These are phyloP conservation scores for Mortierella hygrophila DNA, from an alignment of 192 early-diverging fungal genomes.

Conservation along the genomic window DNA sequence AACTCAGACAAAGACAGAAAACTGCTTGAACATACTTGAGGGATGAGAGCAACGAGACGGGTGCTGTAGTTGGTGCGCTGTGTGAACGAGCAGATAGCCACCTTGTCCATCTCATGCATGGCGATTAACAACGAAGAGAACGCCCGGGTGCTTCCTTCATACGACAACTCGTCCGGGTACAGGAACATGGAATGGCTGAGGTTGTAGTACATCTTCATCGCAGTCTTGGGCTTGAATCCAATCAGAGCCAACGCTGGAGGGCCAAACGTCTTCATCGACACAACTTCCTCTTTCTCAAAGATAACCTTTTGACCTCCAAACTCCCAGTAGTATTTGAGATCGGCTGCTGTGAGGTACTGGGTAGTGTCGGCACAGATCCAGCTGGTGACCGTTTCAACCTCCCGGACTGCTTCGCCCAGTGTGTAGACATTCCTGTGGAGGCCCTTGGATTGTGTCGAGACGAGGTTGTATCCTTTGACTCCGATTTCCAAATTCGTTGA, in stretches of 20 bases:
- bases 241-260: slow-evolving; percentile 74
- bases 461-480: slow-evolving; percentile 74
- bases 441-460: slow-evolving; percentile 66
- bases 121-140: slow-evolving; percentile 76
- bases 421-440: slow-evolving; percentile 61
- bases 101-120: slow-evolving; percentile 67
- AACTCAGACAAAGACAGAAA: neutral
- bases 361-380: slow-evolving; percentile 74
- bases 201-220: slow-evolving; percentile 69
- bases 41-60: slow-evolving; percentile 75
- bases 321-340: slow-evolving; percentile 77
- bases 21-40: slow-evolving; percentile 65
- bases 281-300: slow-evolving; percentile 80
- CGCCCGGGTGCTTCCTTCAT: slow-evolving; percentile 76
- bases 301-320: slow-evolving; percentile 80
- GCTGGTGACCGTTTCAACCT: slow-evolving; percentile 68
- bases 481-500: slow-evolving; percentile 73
- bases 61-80: slow-evolving; percentile 63
- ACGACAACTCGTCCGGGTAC: slow-evolving; percentile 81
- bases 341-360: slow-evolving; percentile 60
- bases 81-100: slow-evolving; percentile 77
- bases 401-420: slow-evolving; percentile 62
- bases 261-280: slow-evolving; percentile 70
- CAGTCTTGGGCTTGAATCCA: slow-evolving; percentile 74
- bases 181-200: slow-evolving; percentile 77